Base-by-base conservation (phyloP, 2,329 filamentous ascomycete species). In the Neoscytalidium dimidiatum region DNA sequence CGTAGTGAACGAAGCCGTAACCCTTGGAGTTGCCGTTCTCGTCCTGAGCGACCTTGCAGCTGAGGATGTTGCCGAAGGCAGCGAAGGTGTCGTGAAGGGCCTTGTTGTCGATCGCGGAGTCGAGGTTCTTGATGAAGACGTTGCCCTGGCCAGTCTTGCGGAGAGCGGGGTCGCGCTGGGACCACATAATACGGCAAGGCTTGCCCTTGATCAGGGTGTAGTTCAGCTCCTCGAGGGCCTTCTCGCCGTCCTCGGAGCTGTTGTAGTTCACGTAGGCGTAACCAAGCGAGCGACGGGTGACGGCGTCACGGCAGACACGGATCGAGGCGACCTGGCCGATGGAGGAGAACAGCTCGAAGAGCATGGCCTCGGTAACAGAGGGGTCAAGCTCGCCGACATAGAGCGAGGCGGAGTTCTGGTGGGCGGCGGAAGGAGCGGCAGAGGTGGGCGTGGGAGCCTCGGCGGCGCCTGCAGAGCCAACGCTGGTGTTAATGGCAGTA, bases 221-320 rank as follows among this genome's bases (percentile, higher is more conserved):
- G 89, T 99, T 99, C 74, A 99, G 88, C 84, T 99, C 95, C 84
- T 99, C 95, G 68, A 99, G 90, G 75, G 95, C 95, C 83, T 96
- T 96, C 86, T 99, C 95, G 74, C 95, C 95, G 79, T 99, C 95
- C 68, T 88, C 81, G 68, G 94, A 96, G 81, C 92, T 94, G 86
- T 98, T 99, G 89, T 98, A 99, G 89, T 99, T 99, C 83, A 99
- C 95, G 81, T 99, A 99, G 81, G 95, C 95, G 81, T 99, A 99
- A 72, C 95, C 95, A 71, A 99, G 92, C 70, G 95, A 99, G 82
- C 95, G 94, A 80, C 95, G 94, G 77, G 95, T 98, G 78, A 99
- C 94, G 69, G 95, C 94, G 78, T 99, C 95, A 83, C 95, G 95
- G 88, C 95, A 99, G 79, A 99, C 95, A 87, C 95, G 95, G 81